Evolutionary conservation across 768 basidiomycete genomes (phyloP).

Genomic region (Termitomyces sp.): DNA sequence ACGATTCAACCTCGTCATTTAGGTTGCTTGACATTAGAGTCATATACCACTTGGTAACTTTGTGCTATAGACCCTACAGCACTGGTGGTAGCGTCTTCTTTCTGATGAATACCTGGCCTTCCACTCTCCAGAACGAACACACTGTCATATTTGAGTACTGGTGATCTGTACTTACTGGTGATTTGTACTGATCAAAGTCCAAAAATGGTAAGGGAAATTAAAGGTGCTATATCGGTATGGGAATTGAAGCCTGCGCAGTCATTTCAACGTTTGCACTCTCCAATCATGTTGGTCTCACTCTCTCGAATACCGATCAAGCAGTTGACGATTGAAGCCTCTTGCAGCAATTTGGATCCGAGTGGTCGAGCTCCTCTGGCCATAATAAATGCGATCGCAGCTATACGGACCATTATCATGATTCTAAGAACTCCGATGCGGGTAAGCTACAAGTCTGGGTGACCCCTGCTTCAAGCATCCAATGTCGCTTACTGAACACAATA

Average conservation of each 20-base stretch:
- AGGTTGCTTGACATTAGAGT: neutral
- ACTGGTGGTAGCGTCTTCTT: slow-evolving; percentile 64
- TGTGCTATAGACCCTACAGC: slow-evolving; percentile 53
- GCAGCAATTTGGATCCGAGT: slow-evolving; percentile 65
- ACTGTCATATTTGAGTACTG: slow-evolving; percentile 3
- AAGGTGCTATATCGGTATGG: slow-evolving; percentile 59
- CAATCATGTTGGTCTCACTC: slow-evolving; percentile 43
- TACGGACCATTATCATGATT: slow-evolving; percentile 72
- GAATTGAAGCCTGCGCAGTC: slow-evolving; percentile 46
- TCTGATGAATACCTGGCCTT: slow-evolving; percentile 57
- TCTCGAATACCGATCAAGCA: slow-evolving; percentile 13
- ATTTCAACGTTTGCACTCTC: slow-evolving; percentile 59
- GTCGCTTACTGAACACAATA: slow-evolving; percentile 4
- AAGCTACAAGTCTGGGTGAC: slow-evolving; percentile 27
- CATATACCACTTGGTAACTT: neutral
- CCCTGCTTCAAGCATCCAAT: slow-evolving; percentile 2
- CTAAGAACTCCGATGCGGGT: slow-evolving; percentile 69
- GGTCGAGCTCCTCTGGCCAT: slow-evolving; percentile 71
- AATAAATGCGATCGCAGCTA: slow-evolving; percentile 57
- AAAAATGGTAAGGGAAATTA: slow-evolving; percentile 51
- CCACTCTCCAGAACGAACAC: slow-evolving; percentile 57
- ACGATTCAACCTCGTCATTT: slow-evolving; percentile 21
- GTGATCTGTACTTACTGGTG: slow-evolving; percentile 24
- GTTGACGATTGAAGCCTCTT: slow-evolving; percentile 19
- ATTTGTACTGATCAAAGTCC: slow-evolving; percentile 34